These are phyloP conservation scores for Linnemannia zychae DNA, from an alignment of 192 early-diverging fungal genomes.

Conservation along the genomic window DNA sequence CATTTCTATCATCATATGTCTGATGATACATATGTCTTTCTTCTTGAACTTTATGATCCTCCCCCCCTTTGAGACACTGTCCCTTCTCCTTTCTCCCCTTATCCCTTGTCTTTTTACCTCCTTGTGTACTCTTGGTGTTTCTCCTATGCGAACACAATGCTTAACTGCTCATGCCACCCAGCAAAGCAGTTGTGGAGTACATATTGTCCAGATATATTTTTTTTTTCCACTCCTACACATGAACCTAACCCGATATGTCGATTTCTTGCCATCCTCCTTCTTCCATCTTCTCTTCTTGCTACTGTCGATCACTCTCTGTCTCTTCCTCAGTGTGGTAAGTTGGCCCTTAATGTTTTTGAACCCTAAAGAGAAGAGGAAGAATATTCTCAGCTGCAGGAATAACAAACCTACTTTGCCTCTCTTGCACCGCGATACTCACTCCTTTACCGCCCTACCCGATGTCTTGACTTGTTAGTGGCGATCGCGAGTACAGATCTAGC, in stretches of 20 bases:
- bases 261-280: neutral
- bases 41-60: neutral
- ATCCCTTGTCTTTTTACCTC: neutral
- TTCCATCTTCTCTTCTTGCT: neutral
- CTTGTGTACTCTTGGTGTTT: neutral
- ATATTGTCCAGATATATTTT: neutral
- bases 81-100: neutral
- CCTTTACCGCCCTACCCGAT: no score
- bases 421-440: neutral
- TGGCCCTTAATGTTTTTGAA: neutral
- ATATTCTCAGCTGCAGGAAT: neutral
- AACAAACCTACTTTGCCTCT: no score
- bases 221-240: neutral
- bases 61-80: neutral
- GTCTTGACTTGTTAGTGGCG: constrained; percentile 30
- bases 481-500: constrained; percentile 61
- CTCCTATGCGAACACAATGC: neutral
- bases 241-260: neutral
- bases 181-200: neutral
- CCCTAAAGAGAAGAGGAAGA: neutral
- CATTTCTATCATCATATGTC: neutral
- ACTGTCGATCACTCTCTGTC: neutral
- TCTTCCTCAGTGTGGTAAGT: constrained; percentile 25
- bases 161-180: neutral
- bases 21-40: neutral